Evolutionary conservation across 495 filamentous ascomycete species (phyloP), one percentile per base, ranked within the genome.

Genomic region (Neurospora sp.): DNA sequence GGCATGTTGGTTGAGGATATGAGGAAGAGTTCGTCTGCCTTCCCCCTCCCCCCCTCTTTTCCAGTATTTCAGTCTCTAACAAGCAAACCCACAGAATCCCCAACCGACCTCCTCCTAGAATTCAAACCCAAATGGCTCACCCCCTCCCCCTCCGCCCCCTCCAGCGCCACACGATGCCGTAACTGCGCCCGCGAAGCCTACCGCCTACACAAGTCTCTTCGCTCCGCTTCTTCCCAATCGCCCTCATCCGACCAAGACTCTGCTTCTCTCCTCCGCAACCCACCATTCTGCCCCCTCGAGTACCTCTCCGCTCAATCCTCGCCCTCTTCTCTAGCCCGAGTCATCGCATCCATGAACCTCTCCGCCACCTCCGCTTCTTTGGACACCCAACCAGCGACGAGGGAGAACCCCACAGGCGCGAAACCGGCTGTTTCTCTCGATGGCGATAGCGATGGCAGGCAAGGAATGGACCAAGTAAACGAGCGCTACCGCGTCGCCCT

Each of bases 101-200:
- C 76, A 12, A 81, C 76, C 23, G 84, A 88, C 23, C 81, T 85
- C 0, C 77, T 90, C 1, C 82, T 94, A 31, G 93, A 99, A 80
- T 90, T 98, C 77, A 99, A 99, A 78, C 94, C 95, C 7, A 99
- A 99, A 81, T 99, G 96, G 96, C 88, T 98, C 2, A 79, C 86
- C 7, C 95, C 95, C 75, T 96, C 93, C 1, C 93, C 92, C 2
- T 89, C 88, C 35, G 95, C 95, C 0, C 94, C 94, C 2, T 7
- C 76, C 0, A 76, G 82, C 6, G 87, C 92, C 18, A 86, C 78
- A 27, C 86, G 94, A 35, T 99, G 96, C 81, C 91, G 96, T 6
- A 97, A 92, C 1, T 99, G 96, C 80, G 96, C 96, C 3, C 80
- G 93, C 23, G 84, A 90, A 54, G 90, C 90, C 9, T 86, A 87